Percentiles rank a stretch among this genome's conserved stretches.
These are phyloP conservation scores for Adansonia digitata DNA, from an alignment of 345 rosid species.

Conservation along the genomic window DNA sequence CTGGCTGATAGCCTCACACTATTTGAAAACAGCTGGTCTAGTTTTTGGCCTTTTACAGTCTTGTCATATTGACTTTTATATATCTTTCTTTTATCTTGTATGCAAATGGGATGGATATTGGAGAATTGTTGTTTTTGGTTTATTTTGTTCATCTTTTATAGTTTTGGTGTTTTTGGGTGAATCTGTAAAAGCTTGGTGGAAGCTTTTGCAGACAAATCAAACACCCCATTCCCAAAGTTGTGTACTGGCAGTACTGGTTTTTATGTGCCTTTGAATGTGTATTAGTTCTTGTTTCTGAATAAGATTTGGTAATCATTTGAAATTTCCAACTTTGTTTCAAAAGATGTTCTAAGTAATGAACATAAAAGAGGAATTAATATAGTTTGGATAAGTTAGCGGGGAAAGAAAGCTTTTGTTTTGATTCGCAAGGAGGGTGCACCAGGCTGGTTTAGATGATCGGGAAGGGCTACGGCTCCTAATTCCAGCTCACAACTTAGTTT, in stretches of 20 bases:
- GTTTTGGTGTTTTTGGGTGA: neutral
- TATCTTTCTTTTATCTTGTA: neutral
- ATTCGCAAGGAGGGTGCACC: too few relatives aligned
- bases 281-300: neutral
- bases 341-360: too few relatives aligned
- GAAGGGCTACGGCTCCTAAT: too few relatives aligned
- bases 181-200: neutral
- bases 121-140: too few relatives aligned
- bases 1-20: neutral
- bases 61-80: neutral
- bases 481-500: too few relatives aligned
- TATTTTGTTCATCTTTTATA: neutral
- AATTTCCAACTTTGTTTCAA: neutral
- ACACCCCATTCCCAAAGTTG: too few relatives aligned
- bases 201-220: neutral
- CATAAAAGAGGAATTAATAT: too few relatives aligned
- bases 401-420: too few relatives aligned
- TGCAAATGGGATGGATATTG: neutral
- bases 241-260: neutral
- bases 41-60: neutral
- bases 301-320: neutral
- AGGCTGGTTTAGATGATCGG: too few relatives aligned
- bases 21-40: neutral
- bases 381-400: too few relatives aligned
- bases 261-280: neutral